phyloP scores from a whole-genome alignment of 805 yeast genomes.

The Candida xiaguanensis region DNA sequence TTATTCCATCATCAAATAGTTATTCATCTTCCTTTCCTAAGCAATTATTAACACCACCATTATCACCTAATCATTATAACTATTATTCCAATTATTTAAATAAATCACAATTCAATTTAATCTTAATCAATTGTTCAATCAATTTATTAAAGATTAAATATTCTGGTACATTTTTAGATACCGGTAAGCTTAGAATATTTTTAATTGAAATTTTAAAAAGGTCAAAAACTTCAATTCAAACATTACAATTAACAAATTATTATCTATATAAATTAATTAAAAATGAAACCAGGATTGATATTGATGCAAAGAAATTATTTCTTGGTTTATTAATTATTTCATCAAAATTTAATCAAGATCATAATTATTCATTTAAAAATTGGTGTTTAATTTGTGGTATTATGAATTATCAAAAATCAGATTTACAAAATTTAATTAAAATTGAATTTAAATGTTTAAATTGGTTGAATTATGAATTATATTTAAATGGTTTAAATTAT shows the following conservation, averaged over 20 bases:
- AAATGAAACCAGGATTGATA: conserved; percentile 12
- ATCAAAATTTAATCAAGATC: conserved; percentile 70
- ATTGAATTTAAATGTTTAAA: conserved; percentile 54
- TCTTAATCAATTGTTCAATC: conserved; percentile 33
- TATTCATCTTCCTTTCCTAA: too few relatives aligned
- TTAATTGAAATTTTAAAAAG: conserved; percentile 31
- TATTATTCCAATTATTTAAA: conserved; percentile 38
- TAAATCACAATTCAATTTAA: conserved; percentile 38
- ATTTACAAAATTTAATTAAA: conserved; percentile 43
- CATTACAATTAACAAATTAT: conserved; percentile 64
- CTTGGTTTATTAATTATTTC: conserved; percentile 68
- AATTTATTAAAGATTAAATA: conserved; percentile 29
- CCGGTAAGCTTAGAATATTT: conserved; percentile 37
- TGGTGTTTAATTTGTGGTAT: conserved; percentile 76
- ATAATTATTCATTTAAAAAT: conserved; percentile 60
- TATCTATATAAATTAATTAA: conserved; percentile 51
- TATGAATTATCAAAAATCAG: conserved; percentile 13
- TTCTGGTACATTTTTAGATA: conserved; percentile 10
- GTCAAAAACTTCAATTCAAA: conserved; percentile 48
- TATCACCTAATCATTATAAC: conserved; percentile 34
- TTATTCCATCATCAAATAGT: too few relatives aligned
- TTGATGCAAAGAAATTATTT: conserved; percentile 58
- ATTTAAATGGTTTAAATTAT: conserved; percentile 47
- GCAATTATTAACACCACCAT: conserved; percentile 5
- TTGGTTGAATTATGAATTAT: conserved; percentile 54